Conservation (phyloP, 352 stramenopile genomes). For the Pilasporangium apinafurcum region DNA sequence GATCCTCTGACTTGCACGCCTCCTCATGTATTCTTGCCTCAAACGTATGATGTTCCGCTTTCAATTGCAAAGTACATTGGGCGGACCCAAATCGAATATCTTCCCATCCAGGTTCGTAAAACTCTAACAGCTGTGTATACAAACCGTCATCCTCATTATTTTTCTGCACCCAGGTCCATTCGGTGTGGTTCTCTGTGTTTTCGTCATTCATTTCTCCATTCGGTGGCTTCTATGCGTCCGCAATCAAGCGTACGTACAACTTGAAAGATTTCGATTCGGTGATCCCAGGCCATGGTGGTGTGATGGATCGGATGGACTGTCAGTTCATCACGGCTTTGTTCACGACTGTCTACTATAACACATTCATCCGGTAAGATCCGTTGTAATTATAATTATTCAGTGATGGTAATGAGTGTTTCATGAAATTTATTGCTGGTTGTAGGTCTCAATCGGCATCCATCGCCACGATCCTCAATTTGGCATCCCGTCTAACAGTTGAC, state of each 20-base stretch:
- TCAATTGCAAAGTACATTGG: constrained; percentile 78
- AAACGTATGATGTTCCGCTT: constrained; percentile 59
- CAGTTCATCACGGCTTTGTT: constrained; percentile 94
- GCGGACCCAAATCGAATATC: constrained; percentile 69
- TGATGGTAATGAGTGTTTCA: background rate
- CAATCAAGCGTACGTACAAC: constrained; percentile 98
- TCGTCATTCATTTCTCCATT: constrained; percentile 98
- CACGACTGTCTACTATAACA: constrained; percentile 97
- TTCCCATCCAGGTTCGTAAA: constrained; percentile 69
- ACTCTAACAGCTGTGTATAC: background rate
- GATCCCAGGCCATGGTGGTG: constrained; percentile 96
- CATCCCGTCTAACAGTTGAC: constrained; percentile 49
- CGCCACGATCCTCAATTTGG: constrained; percentile 68
- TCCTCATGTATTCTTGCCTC: constrained; percentile 50
- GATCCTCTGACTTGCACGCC: constrained; percentile 62
- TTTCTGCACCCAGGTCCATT: constrained; percentile 84
- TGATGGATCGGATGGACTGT: constrained; percentile 98
- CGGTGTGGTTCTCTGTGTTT: constrained; percentile 95
- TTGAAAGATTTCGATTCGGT: constrained; percentile 99
- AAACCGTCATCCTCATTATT: constrained; percentile 11
- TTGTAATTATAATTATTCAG: too few relatives aligned
- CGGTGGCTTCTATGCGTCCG: constrained; percentile 97
- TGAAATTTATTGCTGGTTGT: background rate
- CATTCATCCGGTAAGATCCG: constrained; percentile 92
- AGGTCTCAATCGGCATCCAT: constrained; percentile 23